phyloP scores from a whole-genome alignment of 1,284 basidiomycete genomes.

The Melampsora abietis-canadensis region DNA sequence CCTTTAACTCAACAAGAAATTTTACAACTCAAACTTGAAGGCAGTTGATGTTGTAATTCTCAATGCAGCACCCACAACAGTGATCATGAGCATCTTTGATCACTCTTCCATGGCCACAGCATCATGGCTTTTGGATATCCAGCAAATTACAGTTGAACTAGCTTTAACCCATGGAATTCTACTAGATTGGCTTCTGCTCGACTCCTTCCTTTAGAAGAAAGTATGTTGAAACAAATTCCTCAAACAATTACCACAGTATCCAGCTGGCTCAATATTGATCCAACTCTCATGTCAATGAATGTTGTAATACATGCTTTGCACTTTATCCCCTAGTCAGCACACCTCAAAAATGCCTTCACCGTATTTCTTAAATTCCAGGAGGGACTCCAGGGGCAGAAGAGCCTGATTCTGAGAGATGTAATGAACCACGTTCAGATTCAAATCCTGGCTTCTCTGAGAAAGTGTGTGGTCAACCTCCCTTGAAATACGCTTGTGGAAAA shows the following conservation, averaged over 20 bases:
- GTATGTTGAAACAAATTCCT: background rate
- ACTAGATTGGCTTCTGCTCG: too few relatives aligned
- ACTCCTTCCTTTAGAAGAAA: too few relatives aligned
- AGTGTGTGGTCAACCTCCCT: too few relatives aligned
- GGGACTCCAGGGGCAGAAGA: too few relatives aligned
- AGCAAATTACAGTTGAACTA: too few relatives aligned
- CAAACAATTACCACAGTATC: background rate
- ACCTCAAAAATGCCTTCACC: background rate
- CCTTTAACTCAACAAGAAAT: background rate
- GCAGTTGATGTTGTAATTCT: constrained; percentile 7
- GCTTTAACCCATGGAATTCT: too few relatives aligned
- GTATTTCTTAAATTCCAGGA: too few relatives aligned
- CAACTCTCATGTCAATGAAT: background rate
- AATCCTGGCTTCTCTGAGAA: too few relatives aligned
- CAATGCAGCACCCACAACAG: constrained; percentile 2
- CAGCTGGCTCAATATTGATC: constrained; percentile 23
- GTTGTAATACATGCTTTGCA: constrained; percentile 24
- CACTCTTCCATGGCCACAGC: constrained; percentile 11
- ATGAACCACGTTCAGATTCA: too few relatives aligned
- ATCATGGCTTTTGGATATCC: constrained; percentile 11
- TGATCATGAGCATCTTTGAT: constrained; percentile 12
- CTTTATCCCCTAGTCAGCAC: constrained; percentile 13
- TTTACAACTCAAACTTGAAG: constrained; percentile 13
- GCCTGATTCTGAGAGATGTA: too few relatives aligned
- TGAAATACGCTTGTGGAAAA: too few relatives aligned